Conservation (phyloP, 108 stramenopile species). For the Seminavis robusta region DNA sequence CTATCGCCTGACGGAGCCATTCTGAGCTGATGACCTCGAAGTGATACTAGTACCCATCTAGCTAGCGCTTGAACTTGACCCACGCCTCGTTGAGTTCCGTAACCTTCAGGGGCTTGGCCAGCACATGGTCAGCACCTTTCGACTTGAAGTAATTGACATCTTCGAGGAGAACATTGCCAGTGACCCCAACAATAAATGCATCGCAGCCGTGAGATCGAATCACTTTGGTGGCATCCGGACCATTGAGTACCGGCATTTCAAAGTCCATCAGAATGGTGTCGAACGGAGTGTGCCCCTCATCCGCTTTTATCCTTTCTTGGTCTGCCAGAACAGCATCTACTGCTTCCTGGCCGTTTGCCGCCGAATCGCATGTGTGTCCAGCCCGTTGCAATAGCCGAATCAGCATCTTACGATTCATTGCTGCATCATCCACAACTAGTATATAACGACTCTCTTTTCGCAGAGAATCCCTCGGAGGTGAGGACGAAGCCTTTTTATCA, state of each 20-base stretch:
- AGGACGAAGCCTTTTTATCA: background rate
- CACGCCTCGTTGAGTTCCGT: constrained; percentile 17
- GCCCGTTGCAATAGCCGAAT: constrained; percentile 24
- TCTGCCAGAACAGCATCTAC: constrained; percentile 18
- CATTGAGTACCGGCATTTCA: constrained; percentile 45
- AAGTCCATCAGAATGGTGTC: constrained; percentile 40
- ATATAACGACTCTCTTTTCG: constrained; percentile 1
- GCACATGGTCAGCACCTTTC: constrained; percentile 29
- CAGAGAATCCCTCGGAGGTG: background rate
- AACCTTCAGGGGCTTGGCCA: constrained; percentile 33
- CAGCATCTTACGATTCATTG: constrained; percentile 40
- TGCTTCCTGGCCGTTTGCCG: constrained; percentile 32
- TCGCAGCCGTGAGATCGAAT: constrained; percentile 30
- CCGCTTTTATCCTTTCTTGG: background rate
- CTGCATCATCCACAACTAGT: constrained; percentile 34
- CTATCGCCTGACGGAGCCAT: no score
- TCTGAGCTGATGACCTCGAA: no score
- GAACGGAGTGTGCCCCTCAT: constrained; percentile 3
- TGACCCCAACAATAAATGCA: constrained; percentile 31
- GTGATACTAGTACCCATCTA: no score
- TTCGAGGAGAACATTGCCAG: constrained; percentile 38
- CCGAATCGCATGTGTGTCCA: constrained; percentile 28
- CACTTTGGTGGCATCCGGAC: constrained; percentile 25
- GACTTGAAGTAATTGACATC: constrained; percentile 29
- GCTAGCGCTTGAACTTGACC: no score